phyloP scores from a whole-genome alignment of 2,329 filamentous ascomycete genomes.

The Coniochaeta prunicola region DNA sequence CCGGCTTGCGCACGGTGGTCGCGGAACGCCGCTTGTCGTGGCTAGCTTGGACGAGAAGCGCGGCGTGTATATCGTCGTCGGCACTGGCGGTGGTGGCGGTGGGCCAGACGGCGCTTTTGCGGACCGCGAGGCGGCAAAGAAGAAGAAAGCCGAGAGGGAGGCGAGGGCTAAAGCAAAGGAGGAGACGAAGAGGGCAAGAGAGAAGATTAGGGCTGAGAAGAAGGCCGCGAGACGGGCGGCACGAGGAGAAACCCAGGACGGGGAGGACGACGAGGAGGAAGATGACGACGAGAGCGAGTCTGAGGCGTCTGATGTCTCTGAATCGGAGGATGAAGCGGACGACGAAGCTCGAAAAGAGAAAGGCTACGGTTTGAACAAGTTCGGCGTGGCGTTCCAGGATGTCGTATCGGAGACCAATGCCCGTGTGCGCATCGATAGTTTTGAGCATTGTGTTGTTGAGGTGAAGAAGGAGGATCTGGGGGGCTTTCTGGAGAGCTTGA shows the following conservation, averaged over 20 bases:
- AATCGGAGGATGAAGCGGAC: constrained; percentile 36
- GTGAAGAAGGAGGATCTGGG: constrained; percentile 93
- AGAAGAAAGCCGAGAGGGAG: constrained; percentile 28
- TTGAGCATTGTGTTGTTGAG: constrained; percentile 95
- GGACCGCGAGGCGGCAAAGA: constrained; percentile 59
- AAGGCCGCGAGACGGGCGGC: constrained; percentile 48
- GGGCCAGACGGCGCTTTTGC: constrained; percentile 64
- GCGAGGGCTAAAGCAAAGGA: constrained; percentile 56
- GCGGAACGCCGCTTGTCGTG: constrained; percentile 80
- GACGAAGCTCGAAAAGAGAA: constrained; percentile 44
- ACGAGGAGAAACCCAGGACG: constrained; percentile 27
- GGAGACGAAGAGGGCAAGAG: constrained; percentile 47
- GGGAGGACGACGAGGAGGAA: constrained; percentile 40
- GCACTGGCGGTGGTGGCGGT: constrained; percentile 73
- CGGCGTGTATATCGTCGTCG: constrained; percentile 87
- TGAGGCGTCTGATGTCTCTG: constrained; percentile 29
- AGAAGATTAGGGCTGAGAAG: constrained; percentile 54
- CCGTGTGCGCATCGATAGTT: constrained; percentile 86
- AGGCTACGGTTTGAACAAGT: constrained; percentile 76
- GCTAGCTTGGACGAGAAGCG: constrained; percentile 82
- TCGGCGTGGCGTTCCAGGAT: constrained; percentile 92
- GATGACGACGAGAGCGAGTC: constrained; percentile 42
- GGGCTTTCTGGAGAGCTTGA: constrained; percentile 85
- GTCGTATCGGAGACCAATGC: constrained; percentile 89
- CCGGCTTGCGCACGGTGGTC: constrained; percentile 57